Evolutionary conservation across 371 early-diverging fungal genomes (phyloP).

Genomic region (Lichtheimia hyalospora): DNA sequence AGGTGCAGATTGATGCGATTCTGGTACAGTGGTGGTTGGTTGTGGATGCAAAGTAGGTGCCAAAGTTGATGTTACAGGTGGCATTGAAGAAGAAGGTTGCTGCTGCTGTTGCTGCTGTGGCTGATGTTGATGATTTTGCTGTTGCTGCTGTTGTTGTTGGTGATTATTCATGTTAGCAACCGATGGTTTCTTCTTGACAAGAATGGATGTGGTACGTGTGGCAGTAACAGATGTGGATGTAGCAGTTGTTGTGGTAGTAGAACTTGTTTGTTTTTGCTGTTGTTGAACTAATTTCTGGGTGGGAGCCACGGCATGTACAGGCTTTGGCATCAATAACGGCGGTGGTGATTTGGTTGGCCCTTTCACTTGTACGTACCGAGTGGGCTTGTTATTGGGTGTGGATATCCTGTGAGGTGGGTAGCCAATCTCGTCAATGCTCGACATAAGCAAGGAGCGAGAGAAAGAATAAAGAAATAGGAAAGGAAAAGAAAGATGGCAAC

Average conservation of each 20-base stretch:
- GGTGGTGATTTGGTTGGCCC: slow-evolving; percentile 24
- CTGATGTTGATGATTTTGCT: background rate
- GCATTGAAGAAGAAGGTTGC: background rate
- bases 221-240: background rate
- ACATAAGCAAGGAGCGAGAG: background rate
- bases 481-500: background rate
- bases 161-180: background rate
- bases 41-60: background rate
- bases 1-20: too few species aligned
- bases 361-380: slow-evolving; percentile 9
- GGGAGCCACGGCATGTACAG: slow-evolving; percentile 17
- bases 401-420: background rate
- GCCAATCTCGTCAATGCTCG: slow-evolving; percentile 2
- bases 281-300: slow-evolving; percentile 17
- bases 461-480: background rate
- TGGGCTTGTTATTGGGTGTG: background rate
- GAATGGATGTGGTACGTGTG: background rate
- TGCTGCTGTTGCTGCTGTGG: background rate
- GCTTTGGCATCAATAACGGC: slow-evolving; percentile 24
- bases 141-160: background rate
- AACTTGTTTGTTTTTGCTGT: background rate
- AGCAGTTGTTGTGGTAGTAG: background rate
- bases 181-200: too few species aligned
- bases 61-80: background rate
- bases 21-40: background rate